A percentile compares a stretch with the other conserved stretches of the same genome.
These are phyloP conservation scores for Podaxis pistillaris DNA, from an alignment of 768 basidiomycete species.

Conservation along the genomic window DNA sequence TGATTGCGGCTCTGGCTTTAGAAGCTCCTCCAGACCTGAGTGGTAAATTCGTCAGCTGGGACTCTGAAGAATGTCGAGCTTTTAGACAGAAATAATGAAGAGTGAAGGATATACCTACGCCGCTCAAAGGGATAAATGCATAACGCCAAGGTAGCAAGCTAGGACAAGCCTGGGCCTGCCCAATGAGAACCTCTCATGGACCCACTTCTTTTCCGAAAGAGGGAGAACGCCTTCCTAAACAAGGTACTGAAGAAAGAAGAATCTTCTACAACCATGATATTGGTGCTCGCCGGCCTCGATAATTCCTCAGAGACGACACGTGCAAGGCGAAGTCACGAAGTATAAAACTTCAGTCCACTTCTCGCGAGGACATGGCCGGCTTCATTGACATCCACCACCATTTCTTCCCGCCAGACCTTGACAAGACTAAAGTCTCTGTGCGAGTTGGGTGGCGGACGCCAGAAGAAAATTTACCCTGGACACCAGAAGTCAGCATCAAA, in stretches of 20 bases:
- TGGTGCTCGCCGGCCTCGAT: not conserved
- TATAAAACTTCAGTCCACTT: slow-evolving; percentile 3
- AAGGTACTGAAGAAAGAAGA: not conserved
- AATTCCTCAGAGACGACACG: slow-evolving; percentile 3
- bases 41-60: slow-evolving; percentile 83
- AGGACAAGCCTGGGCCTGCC: not conserved
- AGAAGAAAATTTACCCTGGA: slow-evolving; percentile 65
- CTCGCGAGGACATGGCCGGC: slow-evolving; percentile 17
- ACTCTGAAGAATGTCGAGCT: slow-evolving; percentile 62
- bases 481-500: slow-evolving; percentile 50
- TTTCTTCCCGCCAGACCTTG: slow-evolving; percentile 54
- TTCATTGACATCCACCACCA: slow-evolving; percentile 79
- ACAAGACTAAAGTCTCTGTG: slow-evolving; percentile 44
- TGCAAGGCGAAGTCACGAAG: not conserved
- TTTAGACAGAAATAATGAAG: slow-evolving; percentile 36
- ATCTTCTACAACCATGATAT: not conserved
- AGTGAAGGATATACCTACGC: not conserved
- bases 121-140: not conserved
- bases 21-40: slow-evolving; percentile 58
- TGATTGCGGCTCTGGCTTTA: slow-evolving; percentile 77
- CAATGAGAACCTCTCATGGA: not conserved
- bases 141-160: not conserved
- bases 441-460: slow-evolving; percentile 64
- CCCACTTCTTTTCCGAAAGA: slow-evolving; percentile 4
- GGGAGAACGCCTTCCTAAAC: slow-evolving; percentile 10